Percentiles rank a stretch among this genome's conserved stretches.
Conservation (phyloP, 2,329 filamentous ascomycete species). For the Pestalotiopsis sp. region DNA sequence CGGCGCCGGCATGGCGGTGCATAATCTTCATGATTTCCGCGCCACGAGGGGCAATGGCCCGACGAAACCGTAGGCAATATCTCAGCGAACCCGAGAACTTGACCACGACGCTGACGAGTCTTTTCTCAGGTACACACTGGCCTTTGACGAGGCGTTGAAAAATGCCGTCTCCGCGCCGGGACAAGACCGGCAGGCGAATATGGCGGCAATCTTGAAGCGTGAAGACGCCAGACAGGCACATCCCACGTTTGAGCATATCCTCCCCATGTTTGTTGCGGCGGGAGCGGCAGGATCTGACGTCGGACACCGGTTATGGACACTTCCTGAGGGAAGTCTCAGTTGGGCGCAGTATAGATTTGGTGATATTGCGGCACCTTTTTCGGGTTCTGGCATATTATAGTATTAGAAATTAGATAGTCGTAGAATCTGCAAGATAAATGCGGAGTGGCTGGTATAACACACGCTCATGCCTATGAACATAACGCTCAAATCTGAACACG, state of each 20-base stretch:
- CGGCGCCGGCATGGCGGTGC: constrained; percentile 61
- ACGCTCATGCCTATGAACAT: too few relatives aligned
- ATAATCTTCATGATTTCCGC: constrained; percentile 43
- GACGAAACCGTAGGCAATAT: too few relatives aligned
- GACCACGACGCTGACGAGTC: background rate
- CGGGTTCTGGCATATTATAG: too few relatives aligned
- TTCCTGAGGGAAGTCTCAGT: constrained; percentile 19
- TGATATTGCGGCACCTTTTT: constrained; percentile 4
- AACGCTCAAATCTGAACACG: too few relatives aligned
- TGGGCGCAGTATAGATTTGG: constrained; percentile 18
- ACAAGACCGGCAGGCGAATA: constrained; percentile 40
- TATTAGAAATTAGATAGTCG: too few relatives aligned
- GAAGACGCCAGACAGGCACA: constrained; percentile 61
- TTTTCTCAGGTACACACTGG: constrained; percentile 21
- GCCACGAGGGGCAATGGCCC: constrained; percentile 14
- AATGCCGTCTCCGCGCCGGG: constrained; percentile 46
- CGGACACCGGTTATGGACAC: constrained; percentile 19
- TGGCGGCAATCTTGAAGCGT: constrained; percentile 48
- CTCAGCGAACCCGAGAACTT: too few relatives aligned
- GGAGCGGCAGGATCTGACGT: constrained; percentile 48
- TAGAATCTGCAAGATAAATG: too few relatives aligned
- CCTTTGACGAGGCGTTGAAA: constrained; percentile 60
- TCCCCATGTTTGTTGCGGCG: constrained; percentile 60
- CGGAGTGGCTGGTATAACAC: too few relatives aligned
- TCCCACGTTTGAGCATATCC: constrained; percentile 64